Evolutionary conservation across 2,329 filamentous ascomycete species (phyloP).

Genomic region (Phaeophleospora eucalypticola): DNA sequence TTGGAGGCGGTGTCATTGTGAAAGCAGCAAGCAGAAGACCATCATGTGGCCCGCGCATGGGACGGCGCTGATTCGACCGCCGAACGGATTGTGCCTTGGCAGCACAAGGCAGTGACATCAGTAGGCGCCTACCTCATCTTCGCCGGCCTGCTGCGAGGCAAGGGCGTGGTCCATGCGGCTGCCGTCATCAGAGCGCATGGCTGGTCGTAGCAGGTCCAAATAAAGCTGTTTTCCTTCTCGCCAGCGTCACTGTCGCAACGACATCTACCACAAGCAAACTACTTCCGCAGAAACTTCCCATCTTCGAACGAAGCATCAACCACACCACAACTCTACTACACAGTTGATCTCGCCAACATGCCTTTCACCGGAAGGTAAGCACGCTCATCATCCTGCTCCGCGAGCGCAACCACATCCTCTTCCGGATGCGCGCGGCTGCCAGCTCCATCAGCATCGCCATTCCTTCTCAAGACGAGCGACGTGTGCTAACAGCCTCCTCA

Average conservation of each 20-base stretch:
- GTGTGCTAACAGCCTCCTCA: constrained; percentile 2
- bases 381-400: background rate
- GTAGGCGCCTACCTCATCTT: too few species aligned
- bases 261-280: background rate
- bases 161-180: too few species aligned
- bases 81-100: background rate
- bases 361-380: constrained; percentile 57
- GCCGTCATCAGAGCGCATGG: too few species aligned
- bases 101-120: background rate
- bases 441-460: background rate
- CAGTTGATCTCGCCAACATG: constrained; percentile 48
- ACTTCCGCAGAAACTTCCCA: background rate
- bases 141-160: too few species aligned
- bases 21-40: background rate
- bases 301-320: constrained; percentile 1
- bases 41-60: background rate
- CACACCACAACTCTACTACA: too few species aligned
- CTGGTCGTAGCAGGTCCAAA: background rate
- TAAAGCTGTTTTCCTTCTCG: background rate
- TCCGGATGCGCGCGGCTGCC: constrained; percentile 8
- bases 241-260: background rate
- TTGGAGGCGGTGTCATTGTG: background rate
- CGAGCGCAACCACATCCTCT: constrained; percentile 4
- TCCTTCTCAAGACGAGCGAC: too few species aligned
- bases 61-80: too few species aligned